phyloP scores from a whole-genome alignment of 129 eudicot genomes.

The Flaveria linearis region DNA sequence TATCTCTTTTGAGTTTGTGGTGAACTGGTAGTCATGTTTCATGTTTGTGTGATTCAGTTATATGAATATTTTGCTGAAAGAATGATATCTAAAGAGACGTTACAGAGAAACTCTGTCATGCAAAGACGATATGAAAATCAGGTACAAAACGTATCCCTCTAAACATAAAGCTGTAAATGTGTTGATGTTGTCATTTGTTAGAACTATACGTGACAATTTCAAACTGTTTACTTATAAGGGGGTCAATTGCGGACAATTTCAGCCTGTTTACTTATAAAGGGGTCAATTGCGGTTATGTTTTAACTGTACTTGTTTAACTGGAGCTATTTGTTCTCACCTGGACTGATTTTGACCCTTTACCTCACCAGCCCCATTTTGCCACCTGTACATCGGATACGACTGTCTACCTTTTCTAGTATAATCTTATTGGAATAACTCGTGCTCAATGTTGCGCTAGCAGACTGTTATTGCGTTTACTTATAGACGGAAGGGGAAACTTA shows the following conservation, averaged over 20 bases:
- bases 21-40: not conserved
- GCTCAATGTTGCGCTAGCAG: conserved; percentile 36
- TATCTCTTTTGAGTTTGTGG: not conserved
- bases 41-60: conserved; percentile 47
- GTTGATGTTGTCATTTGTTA: not conserved
- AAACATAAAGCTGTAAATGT: not conserved
- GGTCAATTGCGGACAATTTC: not conserved
- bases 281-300: not conserved
- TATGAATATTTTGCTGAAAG: conserved; percentile 69
- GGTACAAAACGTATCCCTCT: conserved; percentile 39
- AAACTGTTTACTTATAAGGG: not conserved
- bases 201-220: not conserved
- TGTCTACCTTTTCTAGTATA: not conserved
- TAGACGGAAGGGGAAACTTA: conserved; percentile 48
- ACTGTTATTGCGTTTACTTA: conserved; percentile 67
- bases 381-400: not conserved
- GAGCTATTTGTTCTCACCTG: not conserved
- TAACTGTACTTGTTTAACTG: not conserved
- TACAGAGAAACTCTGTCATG: conserved; percentile 72
- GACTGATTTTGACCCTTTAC: not conserved
- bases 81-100: conserved; percentile 77
- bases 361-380: not conserved
- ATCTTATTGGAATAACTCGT: not conserved
- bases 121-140: conserved; percentile 52
- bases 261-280: not conserved